A percentile compares a stretch with the other conserved stretches of the same genome.
Conservation (phyloP, 108 stramenopile species). For the Asterionellopsis glacialis region DNA sequence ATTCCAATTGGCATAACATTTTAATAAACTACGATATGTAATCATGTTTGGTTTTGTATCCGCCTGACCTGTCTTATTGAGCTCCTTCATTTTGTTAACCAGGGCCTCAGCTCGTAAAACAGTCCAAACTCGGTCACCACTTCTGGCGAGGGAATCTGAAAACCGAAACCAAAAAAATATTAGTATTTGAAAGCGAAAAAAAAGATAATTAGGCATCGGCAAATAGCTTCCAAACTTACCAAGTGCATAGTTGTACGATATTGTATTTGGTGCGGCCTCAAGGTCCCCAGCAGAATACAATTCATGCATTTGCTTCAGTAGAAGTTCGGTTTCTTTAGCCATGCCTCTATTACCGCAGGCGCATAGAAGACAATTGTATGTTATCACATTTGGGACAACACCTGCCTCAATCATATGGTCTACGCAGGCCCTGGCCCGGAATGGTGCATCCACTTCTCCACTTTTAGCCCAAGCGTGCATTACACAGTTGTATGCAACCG, state of each 20-base stretch:
- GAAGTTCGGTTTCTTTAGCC: constrained; percentile 25
- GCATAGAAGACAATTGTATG: constrained; percentile 29
- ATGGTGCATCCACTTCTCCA: background rate
- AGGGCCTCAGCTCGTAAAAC: no score
- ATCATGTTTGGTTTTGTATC: no score
- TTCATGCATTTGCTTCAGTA: constrained; percentile 25
- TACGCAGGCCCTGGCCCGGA: background rate
- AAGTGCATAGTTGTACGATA: constrained; percentile 20
- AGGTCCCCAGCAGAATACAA: constrained; percentile 10
- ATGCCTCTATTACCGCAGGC: constrained; percentile 33
- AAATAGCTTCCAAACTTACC: no score
- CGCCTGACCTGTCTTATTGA: no score
- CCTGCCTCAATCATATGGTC: background rate
- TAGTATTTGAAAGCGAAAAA: no score
- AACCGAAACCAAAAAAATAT: no score
- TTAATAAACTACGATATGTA: no score
- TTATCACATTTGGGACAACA: constrained; percentile 12
- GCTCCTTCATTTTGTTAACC: no score
- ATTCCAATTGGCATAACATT: no score
- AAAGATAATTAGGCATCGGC: no score
- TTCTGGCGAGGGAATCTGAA: no score
- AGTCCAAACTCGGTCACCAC: no score
- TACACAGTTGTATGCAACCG: background rate
- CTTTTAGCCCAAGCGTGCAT: constrained; percentile 2
- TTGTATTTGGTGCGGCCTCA: constrained; percentile 15